Percentiles rank a stretch among this genome's conserved stretches.
Conservation (phyloP, 495 filamentous ascomycete species). For the Neurospora discreta region DNA sequence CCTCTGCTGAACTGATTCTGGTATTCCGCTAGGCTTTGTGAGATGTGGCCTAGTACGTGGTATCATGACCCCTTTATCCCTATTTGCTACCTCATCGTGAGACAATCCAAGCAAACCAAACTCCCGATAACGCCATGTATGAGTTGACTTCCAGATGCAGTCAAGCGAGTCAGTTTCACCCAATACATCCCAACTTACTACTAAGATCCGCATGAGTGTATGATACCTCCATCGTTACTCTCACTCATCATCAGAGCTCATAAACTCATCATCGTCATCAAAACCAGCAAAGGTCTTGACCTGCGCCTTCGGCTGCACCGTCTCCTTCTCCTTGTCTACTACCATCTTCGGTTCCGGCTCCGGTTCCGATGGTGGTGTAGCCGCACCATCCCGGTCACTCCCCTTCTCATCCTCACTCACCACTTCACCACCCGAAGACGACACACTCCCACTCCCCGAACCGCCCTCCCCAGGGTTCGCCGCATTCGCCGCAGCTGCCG, state of each 20-base stretch:
- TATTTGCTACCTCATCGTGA: neutral
- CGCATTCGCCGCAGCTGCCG: neutral
- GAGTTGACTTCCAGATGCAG: neutral
- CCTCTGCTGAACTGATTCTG: neutral
- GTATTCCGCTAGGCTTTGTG: neutral
- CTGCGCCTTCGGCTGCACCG: conserved; percentile 23
- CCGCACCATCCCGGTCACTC: conserved; percentile 20
- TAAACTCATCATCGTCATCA: conserved; percentile 85
- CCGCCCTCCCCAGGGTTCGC: conserved; percentile 7
- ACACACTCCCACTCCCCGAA: conserved; percentile 26
- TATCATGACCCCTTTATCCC: neutral
- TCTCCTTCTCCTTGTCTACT: conserved; percentile 23
- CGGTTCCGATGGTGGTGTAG: conserved; percentile 24
- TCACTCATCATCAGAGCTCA: conserved; percentile 66
- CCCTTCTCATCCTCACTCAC: conserved; percentile 23
- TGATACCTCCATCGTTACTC: conserved; percentile 26
- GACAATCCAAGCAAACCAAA: neutral
- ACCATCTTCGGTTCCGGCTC: conserved; percentile 6
- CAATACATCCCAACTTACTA: neutral
- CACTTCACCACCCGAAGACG: conserved; percentile 23
- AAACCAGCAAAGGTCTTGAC: conserved; percentile 61
- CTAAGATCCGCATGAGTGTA: neutral
- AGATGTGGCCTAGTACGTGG: neutral
- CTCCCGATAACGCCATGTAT: neutral
- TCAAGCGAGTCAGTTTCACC: neutral